Base-by-base conservation (phyloP, 306 rosid genomes). In the Corylus avellana region DNA sequence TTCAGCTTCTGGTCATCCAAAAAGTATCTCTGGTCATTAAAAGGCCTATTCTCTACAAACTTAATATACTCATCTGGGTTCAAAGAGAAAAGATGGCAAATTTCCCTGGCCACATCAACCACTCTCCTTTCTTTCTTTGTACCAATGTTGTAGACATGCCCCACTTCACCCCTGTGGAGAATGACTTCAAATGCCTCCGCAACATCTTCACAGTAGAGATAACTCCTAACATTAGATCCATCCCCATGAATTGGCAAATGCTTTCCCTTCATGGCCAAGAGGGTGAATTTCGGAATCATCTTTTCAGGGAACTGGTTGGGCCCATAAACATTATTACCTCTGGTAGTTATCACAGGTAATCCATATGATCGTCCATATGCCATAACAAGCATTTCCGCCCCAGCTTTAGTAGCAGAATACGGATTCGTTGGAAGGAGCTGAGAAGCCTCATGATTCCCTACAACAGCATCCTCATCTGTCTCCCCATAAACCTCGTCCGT, bases 331-430 rank as follows among this genome's bases (percentile, higher is more conserved):
- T 89, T 89, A 80, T 89, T 89, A 12, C 92, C 90, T 59, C 92
- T 80, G 7, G 90, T 89, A 46, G 90, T 89, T 68, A 89, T 89
- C 51, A 83, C 85, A 5, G 92, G 89, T n/a, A 89, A 80, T 3
- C 89, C 90, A 80, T 89, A 87, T 9, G 93, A 87, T 17, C 89
- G 67, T 1, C 84, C 89, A 64, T 89, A 89, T 12, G 93, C 93
- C 93, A 89, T 89, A 12, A 87, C 93, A 27, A 89, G 89, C 91
- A 89, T 89, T 75, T 89, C 91, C 0, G 93, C 93, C 22, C 91
- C 91, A 13, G 91, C 93, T 79, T 89, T 89, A 1, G 93, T 87
- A 0, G 93, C 91, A 72, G 93, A 87, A 73, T 87, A 89, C 0
- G 91, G 91, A 66, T 89, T 89, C 8, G 91, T 85, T 11, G 93